These are phyloP conservation scores for Diplocarpon mali DNA, from an alignment of 2,329 filamentous ascomycete genomes.

Conservation along the genomic window DNA sequence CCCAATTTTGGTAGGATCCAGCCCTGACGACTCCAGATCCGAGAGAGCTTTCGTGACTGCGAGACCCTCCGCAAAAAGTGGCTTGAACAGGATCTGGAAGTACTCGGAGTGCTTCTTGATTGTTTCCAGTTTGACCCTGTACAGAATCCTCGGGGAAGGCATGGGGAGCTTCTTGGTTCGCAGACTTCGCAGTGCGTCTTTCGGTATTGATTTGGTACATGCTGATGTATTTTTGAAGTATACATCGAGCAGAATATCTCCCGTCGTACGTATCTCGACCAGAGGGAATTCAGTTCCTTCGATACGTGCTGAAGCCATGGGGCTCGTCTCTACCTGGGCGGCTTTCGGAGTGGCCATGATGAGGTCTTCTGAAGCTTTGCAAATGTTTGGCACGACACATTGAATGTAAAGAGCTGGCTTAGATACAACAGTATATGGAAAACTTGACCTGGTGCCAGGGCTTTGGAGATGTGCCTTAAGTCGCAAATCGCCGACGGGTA, in stretches of 20 bases:
- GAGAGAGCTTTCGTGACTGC: conserved; percentile 40
- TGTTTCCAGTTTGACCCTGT: conserved; percentile 46
- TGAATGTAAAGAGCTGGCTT: conserved; percentile 1
- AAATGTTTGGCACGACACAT: conserved; percentile 3
- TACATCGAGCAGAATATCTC: conserved; percentile 57
- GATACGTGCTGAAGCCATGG: conserved; percentile 13
- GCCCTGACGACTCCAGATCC: conserved; percentile 34
- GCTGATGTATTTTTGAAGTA: conserved; percentile 48
- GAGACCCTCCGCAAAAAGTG: conserved; percentile 54
- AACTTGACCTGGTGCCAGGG: not conserved
- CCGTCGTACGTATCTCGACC: conserved; percentile 42
- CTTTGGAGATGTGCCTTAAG: not conserved
- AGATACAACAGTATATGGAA: not conserved
- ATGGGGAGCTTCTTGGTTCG: conserved; percentile 17
- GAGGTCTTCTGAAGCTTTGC: not conserved
- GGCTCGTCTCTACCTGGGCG: not conserved
- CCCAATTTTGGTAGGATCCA: conserved; percentile 38
- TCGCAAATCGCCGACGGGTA: not conserved
- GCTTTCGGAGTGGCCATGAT: conserved; percentile 8
- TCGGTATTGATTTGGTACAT: conserved; percentile 38
- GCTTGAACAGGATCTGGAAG: conserved; percentile 55
- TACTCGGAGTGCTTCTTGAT: conserved; percentile 56
- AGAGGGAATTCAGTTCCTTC: conserved; percentile 24
- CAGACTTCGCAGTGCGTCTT: conserved; percentile 35
- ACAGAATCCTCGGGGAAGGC: conserved; percentile 29